Evolutionary conservation across 495 filamentous ascomycete species (phyloP), one percentile per base, ranked within the genome.

Genomic region (Diplogelasinospora grovesii): DNA sequence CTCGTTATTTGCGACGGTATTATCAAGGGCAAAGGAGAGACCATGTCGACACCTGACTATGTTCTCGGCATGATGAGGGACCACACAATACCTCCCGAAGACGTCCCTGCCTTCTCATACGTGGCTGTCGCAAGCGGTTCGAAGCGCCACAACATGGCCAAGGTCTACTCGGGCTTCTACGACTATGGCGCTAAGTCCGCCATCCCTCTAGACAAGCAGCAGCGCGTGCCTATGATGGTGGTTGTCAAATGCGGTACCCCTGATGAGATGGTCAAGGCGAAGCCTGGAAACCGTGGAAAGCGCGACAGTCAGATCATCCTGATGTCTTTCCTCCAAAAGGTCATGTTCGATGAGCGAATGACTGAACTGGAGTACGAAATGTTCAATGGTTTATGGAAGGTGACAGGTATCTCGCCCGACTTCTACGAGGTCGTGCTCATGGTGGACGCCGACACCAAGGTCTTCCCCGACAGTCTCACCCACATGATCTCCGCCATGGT

Each of bases 311-410:
- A 99, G 63, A 96, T 99, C 57, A 90, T 99, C 51, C 66, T 99
- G 34, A 99, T 99, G 93, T 94, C 88, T 14, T 99, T 99, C 75
- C 68, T 99, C 52, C 93, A 99, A 61, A 99, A 99, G 65, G 92
- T 99, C 48, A 99, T 99, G 93, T 99, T 99, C 57, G 93, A 99
- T 59, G 93, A 99, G 63, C 85, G 93, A 25, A 99, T 99, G 93
- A 97, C 93, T 4, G 89, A 99, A 57, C 78, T 99, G n/a, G 93
- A 99, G 57, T 99, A 89, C 50, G 93, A 99, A 56, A 97, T 99
- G 85, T 97, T 97, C 69, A 99, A 97, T 53, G 93, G 92, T 24
- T 73, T 99, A 43, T 99, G 90, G 89, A 93, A 94, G 54, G 83
- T 97, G 28, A 99, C 93, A 4, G 93, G 93, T 22, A 95, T 99